These are phyloP conservation scores for Populus tremula DNA, from an alignment of 345 rosid species.

Conservation along the genomic window DNA sequence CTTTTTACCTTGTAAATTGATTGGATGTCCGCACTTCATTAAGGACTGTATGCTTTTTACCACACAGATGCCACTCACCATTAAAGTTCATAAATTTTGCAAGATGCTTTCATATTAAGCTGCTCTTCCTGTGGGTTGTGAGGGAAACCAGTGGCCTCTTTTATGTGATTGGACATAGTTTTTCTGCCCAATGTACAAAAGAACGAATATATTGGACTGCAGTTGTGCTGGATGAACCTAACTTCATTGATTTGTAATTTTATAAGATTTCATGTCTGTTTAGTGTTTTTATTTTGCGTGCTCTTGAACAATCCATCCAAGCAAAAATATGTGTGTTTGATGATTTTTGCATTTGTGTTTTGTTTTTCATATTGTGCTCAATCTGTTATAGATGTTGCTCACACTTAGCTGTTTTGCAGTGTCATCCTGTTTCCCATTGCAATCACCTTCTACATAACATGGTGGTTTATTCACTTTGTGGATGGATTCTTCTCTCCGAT, in stretches of 20 bases:
- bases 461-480: constrained; percentile 99
- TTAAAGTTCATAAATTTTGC: no score
- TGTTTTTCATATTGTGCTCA: neutral
- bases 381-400: constrained; percentile 19
- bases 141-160: neutral
- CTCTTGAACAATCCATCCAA: neutral
- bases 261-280: neutral
- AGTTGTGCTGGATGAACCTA: neutral
- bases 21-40: neutral
- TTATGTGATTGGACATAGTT: neutral
- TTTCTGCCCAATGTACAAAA: neutral
- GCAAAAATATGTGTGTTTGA: neutral
- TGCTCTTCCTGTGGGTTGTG: neutral
- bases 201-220: neutral
- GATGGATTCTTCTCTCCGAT: constrained; percentile 98
- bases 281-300: neutral
- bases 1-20: neutral
- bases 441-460: constrained; percentile 87
- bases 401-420: constrained; percentile 49
- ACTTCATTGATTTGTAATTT: neutral
- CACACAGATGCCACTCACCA: no score
- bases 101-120: neutral
- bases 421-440: constrained; percentile 95
- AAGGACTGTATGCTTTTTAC: no score
- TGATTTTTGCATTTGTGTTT: neutral